Evolutionary conservation across 176 grass and related monocot species (phyloP), one percentile per base, ranked within the genome.

Genomic region (Carex littledalei): DNA sequence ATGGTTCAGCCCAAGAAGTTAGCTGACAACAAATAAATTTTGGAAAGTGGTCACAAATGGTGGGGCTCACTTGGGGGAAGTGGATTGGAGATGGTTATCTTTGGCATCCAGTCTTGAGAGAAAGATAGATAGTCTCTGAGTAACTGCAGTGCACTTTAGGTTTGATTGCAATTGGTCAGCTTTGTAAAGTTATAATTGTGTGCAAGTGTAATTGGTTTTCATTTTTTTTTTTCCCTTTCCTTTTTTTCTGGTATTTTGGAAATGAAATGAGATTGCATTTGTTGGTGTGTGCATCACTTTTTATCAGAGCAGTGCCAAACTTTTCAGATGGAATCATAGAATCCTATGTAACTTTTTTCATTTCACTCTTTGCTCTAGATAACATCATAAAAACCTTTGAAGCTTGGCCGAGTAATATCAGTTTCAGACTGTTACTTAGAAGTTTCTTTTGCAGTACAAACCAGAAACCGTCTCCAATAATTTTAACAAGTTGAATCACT

Each of bases 191-290:
- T 20, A 63, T 43, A 81, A 63, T 81, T 81, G 79, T 81, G 79
- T 81, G 58, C 3, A 81, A 81, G 17, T 81, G 55, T 59, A 81
- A 62, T 81, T 81, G 79, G 17, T 81, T 81, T 81, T 61, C 4
- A 31, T 62, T 81, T 17, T 20, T 61, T 20, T 61, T 81, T 63
- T 72, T 16, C 16, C 37, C 11, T 37, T 62, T 4, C 34, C 34
- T 2, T 0, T 41, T 59, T 80, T 81, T 15, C 14, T 20, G 34
- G 21, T 81, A 49, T 60, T 74, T 43, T 67, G 61, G 58, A 79
- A 80, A 86, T 63, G 85, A 86, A 79, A 81, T 80, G 73, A 56
- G 16, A 69, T 68, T 69, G 85, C 10, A 69, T 86, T 78, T 79
- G 61, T 86, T 63, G 58, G 60, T 62, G 66, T 53, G 73, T 20